phyloP scores from a whole-genome alignment of 768 basidiomycete genomes.

The Leccinum olivaceopallidum region DNA sequence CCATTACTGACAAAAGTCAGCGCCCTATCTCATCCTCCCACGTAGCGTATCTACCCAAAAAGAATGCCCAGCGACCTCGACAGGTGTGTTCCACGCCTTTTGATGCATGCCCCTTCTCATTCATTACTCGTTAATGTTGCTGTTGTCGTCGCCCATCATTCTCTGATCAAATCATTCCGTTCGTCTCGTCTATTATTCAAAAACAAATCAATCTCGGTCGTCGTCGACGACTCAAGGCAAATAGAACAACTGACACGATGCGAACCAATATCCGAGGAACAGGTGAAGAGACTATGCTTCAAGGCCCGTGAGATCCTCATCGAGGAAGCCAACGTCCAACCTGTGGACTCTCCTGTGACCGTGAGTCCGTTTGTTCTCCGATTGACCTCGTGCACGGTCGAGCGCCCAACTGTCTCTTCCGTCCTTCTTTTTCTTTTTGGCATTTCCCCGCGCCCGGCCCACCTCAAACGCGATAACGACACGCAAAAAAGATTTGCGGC shows the following conservation, averaged over 20 bases:
- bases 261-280: slow-evolving; percentile 93
- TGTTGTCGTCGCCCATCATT: slow-evolving; percentile 21
- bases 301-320: slow-evolving; percentile 97
- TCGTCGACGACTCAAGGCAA: slow-evolving; percentile 57
- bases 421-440: background rate
- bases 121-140: slow-evolving; percentile 8
- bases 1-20: slow-evolving; percentile 25
- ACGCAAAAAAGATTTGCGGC: slow-evolving; percentile 68
- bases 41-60: slow-evolving; percentile 12
- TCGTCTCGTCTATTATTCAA: background rate
- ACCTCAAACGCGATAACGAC: slow-evolving; percentile 9
- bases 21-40: slow-evolving; percentile 24
- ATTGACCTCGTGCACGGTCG: background rate
- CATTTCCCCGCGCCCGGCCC: background rate
- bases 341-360: slow-evolving; percentile 94
- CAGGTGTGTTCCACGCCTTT: slow-evolving; percentile 44
- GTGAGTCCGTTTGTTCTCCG: slow-evolving; percentile 45
- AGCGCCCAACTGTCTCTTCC: background rate
- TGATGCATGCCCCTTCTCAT: slow-evolving; percentile 26
- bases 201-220: slow-evolving; percentile 13
- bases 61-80: slow-evolving; percentile 58
- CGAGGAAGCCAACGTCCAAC: slow-evolving; percentile 97
- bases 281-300: slow-evolving; percentile 92
- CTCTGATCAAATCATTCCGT: slow-evolving; percentile 26
- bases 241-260: slow-evolving; percentile 93